A percentile compares a stretch with the other conserved stretches of the same genome.
phyloP scores from a whole-genome alignment of 2,329 filamentous ascomycete genomes.

The Trichoderma afroharzianum region DNA sequence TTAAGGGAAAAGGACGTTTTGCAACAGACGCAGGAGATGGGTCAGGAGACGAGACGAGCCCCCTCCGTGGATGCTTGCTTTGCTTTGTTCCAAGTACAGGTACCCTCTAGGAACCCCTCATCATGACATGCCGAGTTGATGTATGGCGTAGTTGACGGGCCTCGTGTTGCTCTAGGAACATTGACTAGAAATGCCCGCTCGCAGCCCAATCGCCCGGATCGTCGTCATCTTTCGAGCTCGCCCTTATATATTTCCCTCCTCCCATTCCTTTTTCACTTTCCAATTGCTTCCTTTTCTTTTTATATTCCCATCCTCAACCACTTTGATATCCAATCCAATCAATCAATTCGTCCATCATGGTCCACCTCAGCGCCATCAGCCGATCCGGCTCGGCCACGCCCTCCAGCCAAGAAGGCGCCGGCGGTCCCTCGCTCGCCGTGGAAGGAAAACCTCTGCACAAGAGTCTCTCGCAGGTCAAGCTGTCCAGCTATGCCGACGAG shows the following conservation, averaged over 20 bases:
- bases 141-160: background rate
- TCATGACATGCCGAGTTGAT: background rate
- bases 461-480: slow-evolving; percentile 39
- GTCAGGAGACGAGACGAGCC: background rate
- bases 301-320: background rate
- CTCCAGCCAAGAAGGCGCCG: background rate
- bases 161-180: background rate
- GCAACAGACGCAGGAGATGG: background rate
- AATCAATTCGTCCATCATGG: slow-evolving; percentile 38
- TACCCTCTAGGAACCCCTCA: background rate
- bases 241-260: background rate
- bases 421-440: slow-evolving; percentile 22
- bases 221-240: background rate
- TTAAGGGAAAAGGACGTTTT: background rate
- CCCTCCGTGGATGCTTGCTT: background rate
- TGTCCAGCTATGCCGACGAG: slow-evolving; percentile 50
- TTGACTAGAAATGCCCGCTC: background rate
- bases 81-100: background rate
- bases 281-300: background rate
- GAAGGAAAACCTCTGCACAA: slow-evolving; percentile 20
- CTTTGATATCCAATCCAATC: slow-evolving; percentile 15
- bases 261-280: background rate
- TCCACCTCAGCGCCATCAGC: slow-evolving; percentile 47
- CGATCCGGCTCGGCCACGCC: slow-evolving; percentile 25
- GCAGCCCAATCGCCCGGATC: background rate